phyloP scores from a whole-genome alignment of 495 filamentous ascomycete genomes.

The Penicillium psychrofluorescens region DNA sequence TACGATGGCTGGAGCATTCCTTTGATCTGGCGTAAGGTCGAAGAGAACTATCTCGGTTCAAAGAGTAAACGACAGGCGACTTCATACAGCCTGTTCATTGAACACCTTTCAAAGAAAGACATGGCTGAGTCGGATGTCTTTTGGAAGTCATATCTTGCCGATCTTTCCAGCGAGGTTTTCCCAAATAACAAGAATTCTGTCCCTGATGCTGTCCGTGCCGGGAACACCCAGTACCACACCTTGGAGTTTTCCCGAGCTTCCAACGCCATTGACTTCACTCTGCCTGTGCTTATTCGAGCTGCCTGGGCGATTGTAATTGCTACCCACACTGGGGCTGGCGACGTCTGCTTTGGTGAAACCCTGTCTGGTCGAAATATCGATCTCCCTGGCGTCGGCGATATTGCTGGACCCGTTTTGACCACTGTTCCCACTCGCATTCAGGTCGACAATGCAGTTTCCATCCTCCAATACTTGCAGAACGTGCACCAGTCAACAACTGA shows the following conservation, averaged over 20 bases:
- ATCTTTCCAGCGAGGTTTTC: constrained; percentile 20
- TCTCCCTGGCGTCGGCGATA: constrained; percentile 39
- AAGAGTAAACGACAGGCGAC: constrained; percentile 6
- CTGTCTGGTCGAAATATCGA: constrained; percentile 47
- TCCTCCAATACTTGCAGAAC: constrained; percentile 31
- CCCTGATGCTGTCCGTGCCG: constrained; percentile 18
- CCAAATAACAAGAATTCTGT: constrained; percentile 22
- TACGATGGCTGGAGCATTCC: constrained; percentile 67
- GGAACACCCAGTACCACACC: constrained; percentile 23
- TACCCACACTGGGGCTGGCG: constrained; percentile 33
- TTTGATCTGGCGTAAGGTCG: constrained; percentile 49
- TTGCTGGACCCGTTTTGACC: constrained; percentile 48
- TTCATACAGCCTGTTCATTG: constrained; percentile 36
- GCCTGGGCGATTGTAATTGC: constrained; percentile 47
- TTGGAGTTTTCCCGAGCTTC: constrained; percentile 14
- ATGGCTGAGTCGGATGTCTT: constrained; percentile 30
- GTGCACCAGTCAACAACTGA: constrained; percentile 36
- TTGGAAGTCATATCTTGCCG: constrained; percentile 34
- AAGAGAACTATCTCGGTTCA: constrained; percentile 31
- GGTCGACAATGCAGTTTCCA: constrained; percentile 27
- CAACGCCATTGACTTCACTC: constrained; percentile 28
- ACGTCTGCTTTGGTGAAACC: constrained; percentile 50
- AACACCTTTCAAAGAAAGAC: constrained; percentile 29
- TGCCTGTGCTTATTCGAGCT: constrained; percentile 43
- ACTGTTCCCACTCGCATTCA: constrained; percentile 42